Evolutionary conservation across 768 basidiomycete genomes (phyloP), one percentile per base, ranked within the genome.

Genomic region (Daedaleopsis sinensis): DNA sequence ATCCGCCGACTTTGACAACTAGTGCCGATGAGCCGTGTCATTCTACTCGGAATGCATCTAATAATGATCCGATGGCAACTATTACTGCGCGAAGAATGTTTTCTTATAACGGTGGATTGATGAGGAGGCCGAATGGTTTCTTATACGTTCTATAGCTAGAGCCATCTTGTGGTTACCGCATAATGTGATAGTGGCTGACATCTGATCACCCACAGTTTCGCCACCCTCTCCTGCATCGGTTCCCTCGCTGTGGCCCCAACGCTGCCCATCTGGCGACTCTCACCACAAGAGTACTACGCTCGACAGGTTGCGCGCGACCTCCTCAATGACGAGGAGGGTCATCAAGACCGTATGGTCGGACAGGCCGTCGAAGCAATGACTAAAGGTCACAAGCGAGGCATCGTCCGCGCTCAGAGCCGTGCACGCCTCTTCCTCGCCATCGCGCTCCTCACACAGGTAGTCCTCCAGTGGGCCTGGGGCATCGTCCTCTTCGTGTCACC

Each of bases 401-500:
- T 68, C 32, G 64, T 62, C 59, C 43, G 46, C 4, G 67, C 67
- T 5, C 69, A 70, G 55, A 55, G 50, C 36, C 54, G 60, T 5
- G 62, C 59, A 24, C 67, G 71, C 15, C 44, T 65, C 1, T 59
- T 70, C 21, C 65, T 72, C 32, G 64, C 69, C 10, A 59, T 72
- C 36, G 71, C 69, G 21, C 55, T 72, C 18, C 62, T 72, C 37
- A 62, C 64, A 3, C 71, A 71, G 63, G 70, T 71, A 21, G 65
- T 70, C 8, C 57, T 70, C 5, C 70, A 71, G 48, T 71, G 70
- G 70, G 60, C 70, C 3, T 71, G 70, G 70, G 68, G 66, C 23
- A 55, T 71, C 54, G 46, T 67, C 19, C 61, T 71, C 35, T 71
- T 71, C 46, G 64, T 68, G n/a, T 66, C 68, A 2, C 61, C 61